Evolutionary conservation across 495 filamentous ascomycete genomes (phyloP).

Genomic region (Trichoderma asperelloides): DNA sequence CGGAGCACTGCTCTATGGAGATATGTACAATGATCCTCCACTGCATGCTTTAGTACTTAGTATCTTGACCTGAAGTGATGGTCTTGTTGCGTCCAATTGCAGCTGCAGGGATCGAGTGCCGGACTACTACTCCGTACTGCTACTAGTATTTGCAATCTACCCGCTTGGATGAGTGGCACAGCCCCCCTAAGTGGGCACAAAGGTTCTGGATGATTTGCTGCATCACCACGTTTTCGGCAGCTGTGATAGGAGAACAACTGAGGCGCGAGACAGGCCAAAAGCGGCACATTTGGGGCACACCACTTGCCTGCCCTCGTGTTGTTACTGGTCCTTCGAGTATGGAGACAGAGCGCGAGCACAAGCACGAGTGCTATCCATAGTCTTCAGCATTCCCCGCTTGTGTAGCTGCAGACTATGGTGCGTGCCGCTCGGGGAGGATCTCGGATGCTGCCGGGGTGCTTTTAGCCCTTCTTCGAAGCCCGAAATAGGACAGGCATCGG

Average conservation of each 20-base stretch:
- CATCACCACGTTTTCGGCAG: neutral
- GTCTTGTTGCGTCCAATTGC: neutral
- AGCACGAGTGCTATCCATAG: neutral
- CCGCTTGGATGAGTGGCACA: neutral
- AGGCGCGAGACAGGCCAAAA: neutral
- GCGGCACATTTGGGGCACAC: neutral
- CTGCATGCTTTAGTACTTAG: neutral
- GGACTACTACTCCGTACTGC: neutral
- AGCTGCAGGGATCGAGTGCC: neutral
- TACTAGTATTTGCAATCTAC: neutral
- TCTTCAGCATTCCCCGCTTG: neutral
- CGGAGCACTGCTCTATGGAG: neutral
- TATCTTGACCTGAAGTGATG: neutral
- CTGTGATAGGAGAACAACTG: neutral
- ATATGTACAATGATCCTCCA: neutral
- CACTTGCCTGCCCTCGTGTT: neutral
- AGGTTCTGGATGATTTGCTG: neutral
- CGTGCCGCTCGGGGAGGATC: constrained; percentile 4
- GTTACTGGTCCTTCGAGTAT: neutral
- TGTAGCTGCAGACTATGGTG: neutral
- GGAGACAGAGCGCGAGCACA: neutral
- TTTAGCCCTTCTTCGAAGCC: neutral
- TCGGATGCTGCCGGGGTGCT: constrained; percentile 2
- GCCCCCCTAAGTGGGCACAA: neutral
- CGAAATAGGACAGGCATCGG: neutral